These are phyloP conservation scores for Linum tenue DNA, from an alignment of 345 rosid species.

Conservation along the genomic window DNA sequence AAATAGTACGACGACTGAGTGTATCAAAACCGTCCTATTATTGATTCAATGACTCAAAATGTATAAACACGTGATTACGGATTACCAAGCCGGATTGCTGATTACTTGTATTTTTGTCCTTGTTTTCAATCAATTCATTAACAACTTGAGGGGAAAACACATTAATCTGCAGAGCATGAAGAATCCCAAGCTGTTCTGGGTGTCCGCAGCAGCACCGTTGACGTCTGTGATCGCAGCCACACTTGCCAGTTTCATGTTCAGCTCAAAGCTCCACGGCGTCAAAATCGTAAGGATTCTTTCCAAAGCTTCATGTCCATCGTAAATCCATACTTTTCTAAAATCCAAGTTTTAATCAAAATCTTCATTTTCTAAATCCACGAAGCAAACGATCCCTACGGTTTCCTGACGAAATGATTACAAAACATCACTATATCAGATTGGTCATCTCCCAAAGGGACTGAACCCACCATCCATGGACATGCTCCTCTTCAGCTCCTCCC, in stretches of 20 bases:
- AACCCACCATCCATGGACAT: conserved; percentile 90
- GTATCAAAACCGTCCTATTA: no score
- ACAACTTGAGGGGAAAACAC: neutral
- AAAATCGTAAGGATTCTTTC: conserved; percentile 45
- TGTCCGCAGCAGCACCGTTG: conserved; percentile 90
- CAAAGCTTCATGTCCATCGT: neutral
- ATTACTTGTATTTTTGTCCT: neutral
- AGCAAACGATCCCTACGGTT: neutral
- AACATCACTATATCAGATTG: conserved; percentile 43
- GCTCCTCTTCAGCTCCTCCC: conserved; percentile 48
- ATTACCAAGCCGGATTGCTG: conserved; percentile 17
- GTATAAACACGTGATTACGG: no score
- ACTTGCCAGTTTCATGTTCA: conserved; percentile 37
- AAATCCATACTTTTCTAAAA: neutral
- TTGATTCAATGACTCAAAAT: no score
- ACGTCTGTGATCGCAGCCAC: conserved; percentile 72
- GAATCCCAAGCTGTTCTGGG: conserved; percentile 90
- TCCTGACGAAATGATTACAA: neutral
- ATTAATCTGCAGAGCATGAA: conserved; percentile 47
- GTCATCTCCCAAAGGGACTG: conserved; percentile 80
- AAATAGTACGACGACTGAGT: no score
- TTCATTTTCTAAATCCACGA: no score
- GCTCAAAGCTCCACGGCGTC: conserved; percentile 55
- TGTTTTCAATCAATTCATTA: no score
- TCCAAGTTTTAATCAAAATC: neutral